phyloP scores from a whole-genome alignment of 345 rosid genomes.

The Gossypioides kirkii region DNA sequence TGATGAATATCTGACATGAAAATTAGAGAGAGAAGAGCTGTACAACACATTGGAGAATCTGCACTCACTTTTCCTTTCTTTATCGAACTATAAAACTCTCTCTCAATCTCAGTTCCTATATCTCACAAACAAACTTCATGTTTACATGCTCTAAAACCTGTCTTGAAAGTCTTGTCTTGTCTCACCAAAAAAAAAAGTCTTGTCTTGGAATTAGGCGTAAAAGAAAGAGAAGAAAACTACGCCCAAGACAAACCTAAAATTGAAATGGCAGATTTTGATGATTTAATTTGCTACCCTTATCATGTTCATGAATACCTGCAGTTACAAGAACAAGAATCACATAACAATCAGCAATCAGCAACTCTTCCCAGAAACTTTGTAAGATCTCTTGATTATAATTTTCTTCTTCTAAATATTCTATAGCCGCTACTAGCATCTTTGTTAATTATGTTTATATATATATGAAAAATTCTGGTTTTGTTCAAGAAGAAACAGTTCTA shows the following conservation, averaged over 20 bases:
- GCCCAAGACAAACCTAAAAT: not conserved
- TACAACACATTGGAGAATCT: slow-evolving; percentile 27
- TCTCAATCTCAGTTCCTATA: slow-evolving; percentile 26
- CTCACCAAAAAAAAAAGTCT: no score
- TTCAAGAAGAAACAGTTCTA: no score
- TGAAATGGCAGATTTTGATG: slow-evolving; percentile 23
- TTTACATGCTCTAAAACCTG: slow-evolving; percentile 2
- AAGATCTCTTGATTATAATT: slow-evolving; percentile 14
- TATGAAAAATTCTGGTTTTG: not conserved
- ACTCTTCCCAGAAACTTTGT: slow-evolving; percentile 21
- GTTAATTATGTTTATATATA: no score
- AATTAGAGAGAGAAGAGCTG: slow-evolving; percentile 15
- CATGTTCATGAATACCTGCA: slow-evolving; percentile 18
- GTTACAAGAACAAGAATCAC: slow-evolving; percentile 18
- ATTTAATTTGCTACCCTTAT: slow-evolving; percentile 19
- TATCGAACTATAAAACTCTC: slow-evolving; percentile 5
- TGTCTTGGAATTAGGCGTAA: not conserved
- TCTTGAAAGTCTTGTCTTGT: no score
- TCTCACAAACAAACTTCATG: slow-evolving; percentile 25
- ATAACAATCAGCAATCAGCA: slow-evolving; percentile 17
- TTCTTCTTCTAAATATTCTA: not conserved
- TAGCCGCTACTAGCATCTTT: not conserved
- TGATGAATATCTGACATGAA: slow-evolving; percentile 33
- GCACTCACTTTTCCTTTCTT: slow-evolving; percentile 4
- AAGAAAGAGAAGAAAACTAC: not conserved